Conservation (phyloP, 1,284 basidiomycete genomes). For the Marasmius tenuissimus region DNA sequence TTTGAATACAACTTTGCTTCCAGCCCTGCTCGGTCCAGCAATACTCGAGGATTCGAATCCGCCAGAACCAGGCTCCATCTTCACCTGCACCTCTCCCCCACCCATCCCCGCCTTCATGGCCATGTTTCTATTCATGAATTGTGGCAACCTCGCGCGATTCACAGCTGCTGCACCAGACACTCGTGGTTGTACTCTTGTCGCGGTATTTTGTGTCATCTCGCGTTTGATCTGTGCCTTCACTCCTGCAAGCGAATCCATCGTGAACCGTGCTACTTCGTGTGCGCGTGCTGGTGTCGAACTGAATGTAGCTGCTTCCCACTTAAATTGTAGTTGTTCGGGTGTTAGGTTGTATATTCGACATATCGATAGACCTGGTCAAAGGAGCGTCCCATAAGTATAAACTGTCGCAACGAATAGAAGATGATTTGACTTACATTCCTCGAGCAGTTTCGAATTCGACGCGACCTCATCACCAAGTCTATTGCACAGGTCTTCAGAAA, state of each 20-base stretch:
- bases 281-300: conserved; percentile 33
- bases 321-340: conserved; percentile 62
- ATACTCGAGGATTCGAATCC: conserved; percentile 9
- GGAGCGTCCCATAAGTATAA: conserved; percentile 4
- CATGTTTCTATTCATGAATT: conserved; percentile 22
- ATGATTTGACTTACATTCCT: conserved; percentile 44
- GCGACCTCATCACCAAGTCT: conserved; percentile 33
- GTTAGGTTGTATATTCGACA: conserved; percentile 64
- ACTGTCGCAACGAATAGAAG: not conserved
- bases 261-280: conserved; percentile 41
- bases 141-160: conserved; percentile 32
- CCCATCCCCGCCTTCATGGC: conserved; percentile 11
- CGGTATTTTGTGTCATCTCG: conserved; percentile 42
- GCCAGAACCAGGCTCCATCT: conserved; percentile 29
- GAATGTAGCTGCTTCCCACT: conserved; percentile 66
- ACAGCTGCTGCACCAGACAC: conserved; percentile 27
- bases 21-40: conserved; percentile 42
- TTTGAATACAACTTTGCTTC: conserved; percentile 45
- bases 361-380: conserved; percentile 53
- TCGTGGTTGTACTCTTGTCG: conserved; percentile 33
- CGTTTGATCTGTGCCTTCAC: conserved; percentile 57
- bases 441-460: conserved; percentile 39
- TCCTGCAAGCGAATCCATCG: conserved; percentile 47
- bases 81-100: conserved; percentile 26
- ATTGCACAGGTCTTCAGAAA: conserved; percentile 24